These are phyloP conservation scores for Harringtonia aguacate DNA, from an alignment of 2,329 filamentous ascomycete species.

Conservation along the genomic window DNA sequence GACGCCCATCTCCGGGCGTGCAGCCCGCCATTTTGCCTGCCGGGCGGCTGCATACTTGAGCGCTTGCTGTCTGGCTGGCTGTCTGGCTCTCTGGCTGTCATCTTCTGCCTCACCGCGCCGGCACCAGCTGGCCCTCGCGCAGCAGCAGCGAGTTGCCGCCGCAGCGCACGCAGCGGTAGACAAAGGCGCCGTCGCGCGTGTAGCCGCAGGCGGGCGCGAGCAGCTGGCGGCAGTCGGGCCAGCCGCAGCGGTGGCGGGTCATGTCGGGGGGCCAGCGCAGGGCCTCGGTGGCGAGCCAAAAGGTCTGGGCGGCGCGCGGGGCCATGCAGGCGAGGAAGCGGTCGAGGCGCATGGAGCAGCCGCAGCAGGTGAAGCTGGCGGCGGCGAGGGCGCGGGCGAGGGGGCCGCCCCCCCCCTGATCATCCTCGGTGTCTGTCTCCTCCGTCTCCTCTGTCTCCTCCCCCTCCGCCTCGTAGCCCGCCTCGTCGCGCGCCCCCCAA, in stretches of 20 bases:
- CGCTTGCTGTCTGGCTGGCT: no score
- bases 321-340: slow-evolving; percentile 1
- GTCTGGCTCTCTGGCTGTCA: no score
- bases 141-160: slow-evolving; percentile 2
- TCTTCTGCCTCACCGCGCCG: background rate
- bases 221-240: slow-evolving; percentile 8
- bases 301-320: background rate
- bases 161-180: slow-evolving; percentile 3
- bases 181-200: background rate
- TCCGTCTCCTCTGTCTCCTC: no score
- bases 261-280: slow-evolving; percentile 1
- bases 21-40: no score
- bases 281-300: slow-evolving; percentile 2
- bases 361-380: slow-evolving; percentile 6
- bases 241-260: slow-evolving; percentile 3
- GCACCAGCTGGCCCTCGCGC: background rate
- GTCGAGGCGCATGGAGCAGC: background rate
- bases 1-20: no score
- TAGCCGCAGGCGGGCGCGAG: background rate
- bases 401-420: no score
- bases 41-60: no score
- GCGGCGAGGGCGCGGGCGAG: background rate
- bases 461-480: no score
- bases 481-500: no score
- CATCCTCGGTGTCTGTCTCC: no score